Base-by-base conservation (phyloP, 1,139 yeast species). In the Magnusiomyces ingens region DNA sequence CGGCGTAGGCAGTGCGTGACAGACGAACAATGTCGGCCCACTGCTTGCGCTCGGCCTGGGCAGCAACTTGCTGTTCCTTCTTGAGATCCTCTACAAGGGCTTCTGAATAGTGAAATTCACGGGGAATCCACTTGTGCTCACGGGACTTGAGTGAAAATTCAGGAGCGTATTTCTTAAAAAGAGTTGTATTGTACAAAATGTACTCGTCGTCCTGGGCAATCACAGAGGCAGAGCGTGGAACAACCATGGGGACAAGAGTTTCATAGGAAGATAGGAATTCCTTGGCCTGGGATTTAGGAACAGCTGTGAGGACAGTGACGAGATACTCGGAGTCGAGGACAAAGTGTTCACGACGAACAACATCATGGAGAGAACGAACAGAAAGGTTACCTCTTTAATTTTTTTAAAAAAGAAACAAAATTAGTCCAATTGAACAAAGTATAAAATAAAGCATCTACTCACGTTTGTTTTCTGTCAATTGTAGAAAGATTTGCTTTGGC, bases 21-120 rank as follows among this genome's bases (percentile, higher is more conserved):
- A 93, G 78, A 62, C 96, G 82, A 51, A 85, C 79, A 57, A 90
- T 77, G 64, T 91, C 97, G 57, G 82, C 84, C 67, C 84, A 85
- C 58, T 86, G 72, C 61, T 82, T 81, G 49, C 81, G 77, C 72
- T 91, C 98, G 45, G 81, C 78, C 62, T 84, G 81, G 52, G 81
- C 78, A 15, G 95, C 90, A 59, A 80, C 75, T 64, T 84, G 86
- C 63, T 81, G 85, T 68, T 91, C 97, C 68, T 84, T 79, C 67
- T 86, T 80, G 75, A 88, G 74, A 61, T 80, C 79, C 62, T 82
- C 83, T 57, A 89, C 79, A 37, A 77, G 71, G 59, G 85, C 91
- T 63, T 88, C 96, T 17, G 93, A 84, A 71, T 89, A 90, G 56
- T 83, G 81, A 67, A 90, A 90, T 63, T 94, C 99, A 67, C 99